Base-by-base conservation (phyloP, 306 rosid species). In the Pterocarpus santalinus region DNA sequence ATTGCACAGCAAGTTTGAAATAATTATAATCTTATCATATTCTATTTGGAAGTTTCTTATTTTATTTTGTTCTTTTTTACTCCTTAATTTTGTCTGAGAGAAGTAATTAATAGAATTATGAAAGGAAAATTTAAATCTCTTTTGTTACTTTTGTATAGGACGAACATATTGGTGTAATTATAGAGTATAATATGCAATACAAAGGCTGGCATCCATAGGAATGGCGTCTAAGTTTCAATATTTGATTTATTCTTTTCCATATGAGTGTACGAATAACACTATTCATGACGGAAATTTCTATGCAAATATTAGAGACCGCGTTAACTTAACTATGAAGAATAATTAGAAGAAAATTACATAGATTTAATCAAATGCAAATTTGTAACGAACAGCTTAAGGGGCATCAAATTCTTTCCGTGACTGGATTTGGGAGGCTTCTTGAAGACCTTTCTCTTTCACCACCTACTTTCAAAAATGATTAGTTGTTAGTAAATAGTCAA, bases 1-100 rank as follows among this genome's bases (percentile, higher is more conserved):
- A 72, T 83, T 83, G 56, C 87, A 72, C 32, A 17, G 2, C 75
- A 87, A 87, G 90, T 41, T 69, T 64, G 10, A 49, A 69, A 43
- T 14, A 52, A 80, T 33, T 32, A 5, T 0, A 17, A 2, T 58
- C 38, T 76, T 68, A n/a, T 51, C 15, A 30, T 41, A 84, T 68
- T 79, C 67, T 10, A 78, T 2, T 83, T 34, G 15, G 7, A 11
- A 33, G 16, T 81, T 73, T 17, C 47, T 34, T 5, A 0, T 13
- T 51, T 13, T 12, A 9, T 10, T 36, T 46, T 7, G 0, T 15
- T 46, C 10, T 44, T 4, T 61, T n/a, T 39, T 13, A 38, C 8
- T 14, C 39, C 4, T 39, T 39, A 43, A 43, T 41, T 62, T 49
- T 47, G 33, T 35, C 2, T 2, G 15, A 38, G 43, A 57, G n/a